Percentiles rank a stretch among this genome's conserved stretches.
Conservation (phyloP, 2,329 filamentous ascomycete genomes). For the Sclerotinia borealis region DNA sequence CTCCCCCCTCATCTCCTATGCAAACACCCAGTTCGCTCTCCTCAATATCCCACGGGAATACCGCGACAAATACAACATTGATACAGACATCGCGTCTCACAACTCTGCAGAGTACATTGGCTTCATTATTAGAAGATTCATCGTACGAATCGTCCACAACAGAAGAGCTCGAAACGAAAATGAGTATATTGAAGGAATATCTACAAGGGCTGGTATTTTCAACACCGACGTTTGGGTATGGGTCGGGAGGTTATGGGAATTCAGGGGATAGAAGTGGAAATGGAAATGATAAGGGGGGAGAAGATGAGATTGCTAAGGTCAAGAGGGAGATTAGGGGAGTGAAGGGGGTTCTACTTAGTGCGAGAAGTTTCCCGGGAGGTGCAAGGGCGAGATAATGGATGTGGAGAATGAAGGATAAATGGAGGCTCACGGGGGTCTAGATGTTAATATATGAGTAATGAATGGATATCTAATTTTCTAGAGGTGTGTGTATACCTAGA, state of each 20-base stretch:
- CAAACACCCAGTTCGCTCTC: slow-evolving; percentile 20
- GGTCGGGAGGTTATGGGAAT: slow-evolving; percentile 24
- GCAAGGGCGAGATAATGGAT: slow-evolving; percentile 14
- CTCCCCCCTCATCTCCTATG: slow-evolving; percentile 35
- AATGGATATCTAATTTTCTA: neutral
- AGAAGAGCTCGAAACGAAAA: slow-evolving; percentile 23
- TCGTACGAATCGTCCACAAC: slow-evolving; percentile 21
- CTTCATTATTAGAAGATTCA: slow-evolving; percentile 43
- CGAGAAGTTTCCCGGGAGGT: slow-evolving; percentile 59
- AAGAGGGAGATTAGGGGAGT: slow-evolving; percentile 72
- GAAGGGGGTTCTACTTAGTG: slow-evolving; percentile 71
- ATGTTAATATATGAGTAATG: neutral
- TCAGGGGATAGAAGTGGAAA: slow-evolving; percentile 29
- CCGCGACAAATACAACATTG: slow-evolving; percentile 23
- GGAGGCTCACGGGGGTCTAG: slow-evolving; percentile 16
- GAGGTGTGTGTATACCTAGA: neutral
- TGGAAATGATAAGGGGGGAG: slow-evolving; percentile 40
- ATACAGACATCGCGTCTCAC: slow-evolving; percentile 37
- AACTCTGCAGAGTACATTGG: slow-evolving; percentile 43
- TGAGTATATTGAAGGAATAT: slow-evolving; percentile 55
- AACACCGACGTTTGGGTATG: slow-evolving; percentile 32
- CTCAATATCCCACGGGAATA: slow-evolving; percentile 24
- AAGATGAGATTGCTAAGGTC: slow-evolving; percentile 66
- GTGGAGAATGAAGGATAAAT: neutral
- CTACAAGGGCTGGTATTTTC: slow-evolving; percentile 54